phyloP scores from a whole-genome alignment of 345 rosid genomes.

The Eutrema heterophyllum region DNA sequence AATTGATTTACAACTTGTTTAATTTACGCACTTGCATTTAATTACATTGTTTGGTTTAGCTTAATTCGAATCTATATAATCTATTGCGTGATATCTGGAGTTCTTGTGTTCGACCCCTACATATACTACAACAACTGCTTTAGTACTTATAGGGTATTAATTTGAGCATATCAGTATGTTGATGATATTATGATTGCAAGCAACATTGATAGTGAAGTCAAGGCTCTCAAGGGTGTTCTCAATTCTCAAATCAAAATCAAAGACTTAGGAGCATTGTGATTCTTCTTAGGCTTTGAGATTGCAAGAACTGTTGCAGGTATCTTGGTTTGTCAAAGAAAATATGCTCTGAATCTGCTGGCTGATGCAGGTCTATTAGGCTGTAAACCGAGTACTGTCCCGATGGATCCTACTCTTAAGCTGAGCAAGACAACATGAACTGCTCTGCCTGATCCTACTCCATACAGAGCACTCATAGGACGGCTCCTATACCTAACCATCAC shows the following conservation, averaged over 20 bases:
- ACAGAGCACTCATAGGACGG: fast-evolving
- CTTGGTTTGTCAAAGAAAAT: fast-evolving
- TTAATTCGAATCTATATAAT: no score
- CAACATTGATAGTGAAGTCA: fast-evolving
- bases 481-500: not conserved
- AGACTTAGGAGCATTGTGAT: not conserved
- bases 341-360: not conserved
- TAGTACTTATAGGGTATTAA: no score
- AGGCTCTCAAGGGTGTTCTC: fast-evolving
- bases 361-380: not conserved
- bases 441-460: not conserved
- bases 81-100: no score
- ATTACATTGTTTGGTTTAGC: no score
- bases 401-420: not conserved
- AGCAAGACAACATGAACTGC: fast-evolving
- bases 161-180: no score
- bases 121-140: no score
- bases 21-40: no score
- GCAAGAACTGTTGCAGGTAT: fast-evolving
- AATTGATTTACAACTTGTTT: no score
- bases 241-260: not conserved
- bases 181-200: not conserved
- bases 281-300: not conserved
- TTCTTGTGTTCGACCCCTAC: no score
- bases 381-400: not conserved